Percentiles rank a stretch among this genome's conserved stretches.
Conservation (phyloP, 2,329 filamentous ascomycete genomes). For the Trichoderma brevicompactum region DNA sequence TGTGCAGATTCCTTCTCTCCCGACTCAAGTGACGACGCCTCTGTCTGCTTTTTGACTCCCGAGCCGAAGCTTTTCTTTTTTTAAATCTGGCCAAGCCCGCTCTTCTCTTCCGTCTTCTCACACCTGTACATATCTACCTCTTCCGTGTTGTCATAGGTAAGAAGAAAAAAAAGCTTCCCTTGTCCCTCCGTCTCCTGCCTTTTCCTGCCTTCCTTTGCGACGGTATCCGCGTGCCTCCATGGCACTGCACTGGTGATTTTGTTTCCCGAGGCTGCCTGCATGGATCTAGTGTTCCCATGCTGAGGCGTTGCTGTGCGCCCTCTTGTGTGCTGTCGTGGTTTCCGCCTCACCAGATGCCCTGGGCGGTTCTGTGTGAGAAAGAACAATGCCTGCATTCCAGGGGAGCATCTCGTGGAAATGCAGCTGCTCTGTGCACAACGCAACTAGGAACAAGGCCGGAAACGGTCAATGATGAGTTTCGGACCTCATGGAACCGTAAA, state of each 20-base stretch:
- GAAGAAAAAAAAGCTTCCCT: slow-evolving; percentile 3
- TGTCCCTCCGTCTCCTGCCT: slow-evolving; percentile 33
- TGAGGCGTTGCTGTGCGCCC: slow-evolving; percentile 27
- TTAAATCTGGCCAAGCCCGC: too few species aligned
- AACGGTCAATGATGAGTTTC: slow-evolving; percentile 7
- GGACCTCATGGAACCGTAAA: slow-evolving; percentile 18
- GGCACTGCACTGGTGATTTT: slow-evolving; percentile 34
- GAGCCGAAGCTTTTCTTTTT: too few species aligned
- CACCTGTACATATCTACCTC: neutral
- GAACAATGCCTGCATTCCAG: neutral
- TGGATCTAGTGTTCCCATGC: slow-evolving; percentile 39
- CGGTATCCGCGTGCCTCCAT: slow-evolving; percentile 34
- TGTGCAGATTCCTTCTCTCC: slow-evolving; percentile 15
- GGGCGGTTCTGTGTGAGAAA: neutral
- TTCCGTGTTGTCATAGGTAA: neutral
- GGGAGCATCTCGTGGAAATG: slow-evolving; percentile 1
- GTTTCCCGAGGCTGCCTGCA: slow-evolving; percentile 40
- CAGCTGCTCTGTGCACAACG: neutral
- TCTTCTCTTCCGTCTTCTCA: neutral
- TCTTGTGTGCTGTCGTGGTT: slow-evolving; percentile 1
- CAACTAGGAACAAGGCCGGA: slow-evolving; percentile 2
- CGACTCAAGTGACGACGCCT: neutral
- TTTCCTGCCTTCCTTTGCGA: slow-evolving; percentile 32
- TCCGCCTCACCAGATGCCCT: slow-evolving; percentile 7
- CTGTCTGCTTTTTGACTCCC: too few species aligned